Evolutionary conservation across 257 asterid genomes (phyloP).

Genomic region (Haberlea rhodopensis): DNA sequence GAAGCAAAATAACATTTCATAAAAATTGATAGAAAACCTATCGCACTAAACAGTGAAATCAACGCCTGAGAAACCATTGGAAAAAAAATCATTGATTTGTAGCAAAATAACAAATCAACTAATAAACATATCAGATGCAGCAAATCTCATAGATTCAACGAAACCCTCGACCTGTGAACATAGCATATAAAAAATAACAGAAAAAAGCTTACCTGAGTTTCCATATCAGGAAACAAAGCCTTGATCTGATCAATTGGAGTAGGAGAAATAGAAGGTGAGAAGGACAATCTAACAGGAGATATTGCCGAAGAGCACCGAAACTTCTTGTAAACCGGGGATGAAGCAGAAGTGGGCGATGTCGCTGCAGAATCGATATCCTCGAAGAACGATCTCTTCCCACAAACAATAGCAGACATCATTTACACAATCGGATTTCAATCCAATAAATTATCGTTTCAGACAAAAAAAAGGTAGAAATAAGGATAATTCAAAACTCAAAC

Average conservation of each 20-base stretch:
- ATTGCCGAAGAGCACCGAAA: conserved; percentile 51
- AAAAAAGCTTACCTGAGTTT: conserved; percentile 37
- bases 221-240: conserved; percentile 56
- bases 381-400: conserved; percentile 80
- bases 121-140: conserved; percentile 12
- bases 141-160: conserved; percentile 11
- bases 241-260: conserved; percentile 46
- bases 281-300: conserved; percentile 47
- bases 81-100: neutral
- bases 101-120: neutral
- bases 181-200: neutral
- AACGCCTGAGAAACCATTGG: neutral
- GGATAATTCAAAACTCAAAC: neutral
- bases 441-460: neutral
- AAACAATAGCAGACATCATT: conserved; percentile 77
- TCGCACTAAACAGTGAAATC: neutral
- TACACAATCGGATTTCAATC: conserved; percentile 17
- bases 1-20: neutral
- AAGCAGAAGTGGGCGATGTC: conserved; percentile 49
- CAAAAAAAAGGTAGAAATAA: neutral
- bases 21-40: neutral
- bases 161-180: conserved; percentile 6
- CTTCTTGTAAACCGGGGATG: conserved; percentile 59
- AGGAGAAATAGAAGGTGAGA: conserved; percentile 34
- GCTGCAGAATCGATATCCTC: conserved; percentile 56